phyloP scores from a whole-genome alignment of 139 green algal species.

The Chlamydomonas sp. region DNA sequence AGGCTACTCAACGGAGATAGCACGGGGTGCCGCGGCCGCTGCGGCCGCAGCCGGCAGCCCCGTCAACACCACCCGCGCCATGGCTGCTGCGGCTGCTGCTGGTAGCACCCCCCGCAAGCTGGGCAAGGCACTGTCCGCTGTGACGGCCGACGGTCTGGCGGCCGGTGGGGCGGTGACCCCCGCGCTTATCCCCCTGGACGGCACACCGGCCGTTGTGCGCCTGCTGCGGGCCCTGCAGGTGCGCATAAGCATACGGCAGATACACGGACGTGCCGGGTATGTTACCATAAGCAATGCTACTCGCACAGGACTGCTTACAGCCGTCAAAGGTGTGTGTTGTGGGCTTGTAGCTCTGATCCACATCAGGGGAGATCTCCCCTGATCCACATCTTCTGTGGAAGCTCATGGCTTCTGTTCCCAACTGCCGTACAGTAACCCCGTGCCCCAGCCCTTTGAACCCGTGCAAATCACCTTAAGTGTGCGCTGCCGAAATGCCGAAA shows the following conservation, averaged over 20 bases:
- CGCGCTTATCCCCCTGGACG: conserved; percentile 11
- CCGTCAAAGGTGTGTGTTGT: neutral
- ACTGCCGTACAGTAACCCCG: too few species aligned
- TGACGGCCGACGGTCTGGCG: neutral
- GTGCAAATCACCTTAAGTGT: too few species aligned
- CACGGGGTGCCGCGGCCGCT: neutral
- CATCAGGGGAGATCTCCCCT: too few species aligned
- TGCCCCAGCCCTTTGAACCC: too few species aligned
- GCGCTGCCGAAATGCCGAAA: too few species aligned
- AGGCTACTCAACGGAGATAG: conserved; percentile 6
- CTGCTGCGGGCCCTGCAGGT: conserved; percentile 5
- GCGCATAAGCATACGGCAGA: too few species aligned
- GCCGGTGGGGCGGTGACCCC: neutral
- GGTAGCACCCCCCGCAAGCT: neutral
- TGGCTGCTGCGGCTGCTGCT: neutral
- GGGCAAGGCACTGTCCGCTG: neutral
- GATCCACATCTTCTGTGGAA: too few species aligned
- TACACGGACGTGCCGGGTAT: too few species aligned
- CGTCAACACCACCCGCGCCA: neutral
- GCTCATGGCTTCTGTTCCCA: too few species aligned
- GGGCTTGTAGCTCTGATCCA: too few species aligned
- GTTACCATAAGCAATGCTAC: neutral
- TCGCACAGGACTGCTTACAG: neutral
- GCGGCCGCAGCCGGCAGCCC: neutral
- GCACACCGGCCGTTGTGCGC: neutral